A percentile compares a stretch with the other conserved stretches of the same genome.
Evolutionary conservation across 23 red algal species (phyloP).

Genomic region (Cyanidioschyzon merolae): DNA sequence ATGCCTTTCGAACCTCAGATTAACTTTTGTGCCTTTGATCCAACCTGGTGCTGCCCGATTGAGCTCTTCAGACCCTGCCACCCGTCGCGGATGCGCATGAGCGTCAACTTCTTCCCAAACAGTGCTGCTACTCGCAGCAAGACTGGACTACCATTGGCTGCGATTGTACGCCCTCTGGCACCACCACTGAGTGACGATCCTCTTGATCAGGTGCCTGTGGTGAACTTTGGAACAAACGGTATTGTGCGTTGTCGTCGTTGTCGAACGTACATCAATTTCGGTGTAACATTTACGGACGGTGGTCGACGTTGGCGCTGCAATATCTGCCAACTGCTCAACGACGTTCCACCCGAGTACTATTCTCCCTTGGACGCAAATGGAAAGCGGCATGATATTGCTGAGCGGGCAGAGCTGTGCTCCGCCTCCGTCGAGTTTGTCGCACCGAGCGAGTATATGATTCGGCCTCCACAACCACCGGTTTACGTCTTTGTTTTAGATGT

Average conservation of each 20-base stretch:
- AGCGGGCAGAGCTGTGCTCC: conserved; percentile 62
- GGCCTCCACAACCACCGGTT: conserved; percentile 88
- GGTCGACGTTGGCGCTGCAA: conserved; percentile 80
- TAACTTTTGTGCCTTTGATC: conserved; percentile 9
- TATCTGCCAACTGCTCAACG: conserved; percentile 73
- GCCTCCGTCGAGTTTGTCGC: conserved; percentile 86
- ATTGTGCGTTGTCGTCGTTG: conserved; percentile 84
- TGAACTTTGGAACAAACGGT: conserved; percentile 87
- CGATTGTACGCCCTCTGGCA: conserved; percentile 75
- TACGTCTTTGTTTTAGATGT: conserved; percentile 96
- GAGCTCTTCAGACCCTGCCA: conserved; percentile 50
- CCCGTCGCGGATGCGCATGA: conserved; percentile 34
- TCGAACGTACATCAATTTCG: conserved; percentile 81
- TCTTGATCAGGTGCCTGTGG: conserved; percentile 42
- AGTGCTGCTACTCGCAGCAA: conserved; percentile 40
- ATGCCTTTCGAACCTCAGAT: background rate
- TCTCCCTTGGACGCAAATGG: conserved; percentile 65
- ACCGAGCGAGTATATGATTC: conserved; percentile 95
- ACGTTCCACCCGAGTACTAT: conserved; percentile 78
- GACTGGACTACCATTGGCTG: conserved; percentile 66
- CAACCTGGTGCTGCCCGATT: conserved; percentile 31
- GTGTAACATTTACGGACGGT: conserved; percentile 64
- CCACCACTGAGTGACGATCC: conserved; percentile 5
- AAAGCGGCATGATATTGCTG: conserved; percentile 44
- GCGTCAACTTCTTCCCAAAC: conserved; percentile 50